A percentile compares a stretch with the other conserved stretches of the same genome.
phyloP scores from a whole-genome alignment of 306 rosid genomes.

The Dalbergia cochinchinensis region DNA sequence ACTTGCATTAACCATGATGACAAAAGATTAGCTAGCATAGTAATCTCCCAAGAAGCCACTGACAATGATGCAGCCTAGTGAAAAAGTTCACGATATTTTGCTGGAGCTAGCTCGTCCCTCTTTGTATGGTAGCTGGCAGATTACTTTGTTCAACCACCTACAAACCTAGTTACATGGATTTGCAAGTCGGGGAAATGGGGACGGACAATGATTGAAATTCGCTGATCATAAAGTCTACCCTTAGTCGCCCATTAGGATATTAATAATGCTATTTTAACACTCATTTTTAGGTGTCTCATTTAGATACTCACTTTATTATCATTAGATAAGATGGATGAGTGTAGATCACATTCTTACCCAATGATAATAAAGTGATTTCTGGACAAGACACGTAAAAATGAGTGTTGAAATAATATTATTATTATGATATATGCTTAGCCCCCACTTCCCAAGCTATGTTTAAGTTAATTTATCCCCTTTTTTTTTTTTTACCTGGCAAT shows the following conservation, averaged over 20 bases:
- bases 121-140: background rate
- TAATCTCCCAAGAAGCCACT: constrained; percentile 4
- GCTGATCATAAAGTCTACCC: background rate
- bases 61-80: background rate
- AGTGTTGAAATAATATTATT: too few species aligned
- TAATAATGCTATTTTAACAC: too few species aligned
- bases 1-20: constrained; percentile 21
- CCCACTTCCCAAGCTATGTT: background rate
- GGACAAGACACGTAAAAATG: too few species aligned
- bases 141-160: constrained; percentile 8
- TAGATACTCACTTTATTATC: too few species aligned
- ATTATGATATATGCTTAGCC: background rate
- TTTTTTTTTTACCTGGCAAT: too few species aligned
- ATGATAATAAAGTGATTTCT: too few species aligned
- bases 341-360: too few species aligned
- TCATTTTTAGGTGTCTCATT: too few species aligned
- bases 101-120: background rate
- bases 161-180: background rate
- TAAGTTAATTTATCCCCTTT: background rate
- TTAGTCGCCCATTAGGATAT: background rate
- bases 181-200: background rate
- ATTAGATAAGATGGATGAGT: too few species aligned
- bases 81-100: background rate
- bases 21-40: constrained; percentile 5
- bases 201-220: constrained; percentile 16